Base-by-base conservation (phyloP, 2,329 filamentous ascomycete species). In the Aspergillus pseudotamarii region DNA sequence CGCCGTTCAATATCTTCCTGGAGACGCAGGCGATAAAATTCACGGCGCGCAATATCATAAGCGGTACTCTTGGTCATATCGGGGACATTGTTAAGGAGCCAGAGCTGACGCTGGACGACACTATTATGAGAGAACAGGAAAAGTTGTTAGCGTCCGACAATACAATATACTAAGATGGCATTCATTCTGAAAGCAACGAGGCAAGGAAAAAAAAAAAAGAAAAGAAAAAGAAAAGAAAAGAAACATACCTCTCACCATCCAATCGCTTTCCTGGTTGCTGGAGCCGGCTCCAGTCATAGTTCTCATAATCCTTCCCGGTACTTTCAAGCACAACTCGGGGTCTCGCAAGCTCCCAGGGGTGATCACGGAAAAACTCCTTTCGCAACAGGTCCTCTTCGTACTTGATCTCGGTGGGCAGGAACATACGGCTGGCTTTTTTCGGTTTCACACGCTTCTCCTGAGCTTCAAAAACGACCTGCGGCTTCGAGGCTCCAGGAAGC, bases 341-440 rank as follows among this genome's bases (percentile, higher is more conserved):
- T 66, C 94, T 86, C 21, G 95, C 95, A 74, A 99, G 82, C 80
- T 99, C 95, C 95, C 95, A 99, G 6, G 95, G 95, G 76, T 99
- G 95, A 78, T 99, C 94, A 73, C 85, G 88, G 82, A 92, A 99
- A 81, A 98, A 99, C 32, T 89, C 87, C 69, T 81, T 84, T 67
- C 95, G 89, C 73, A 99, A 83, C 64, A 82, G 79, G 79, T 99
- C 95, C 78, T 99, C 95, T 64, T 91, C 87, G 76, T 95, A 97
- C 59, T 81, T 82, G 67, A 99, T 89, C 62, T 83, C 80, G 68
- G 93, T 86, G 1, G 95, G 95, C 71, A 89, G 88, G 83, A 94
- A 98, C 71, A 97, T 81, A 70, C 89, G 88, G 78, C 88, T 93
- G 34, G 90, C 84, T 76, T 89, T 91, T 75, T 83, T 83, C 41